These are phyloP conservation scores for Camillea tinctor DNA, from an alignment of 2,329 filamentous ascomycete species.

Conservation along the genomic window DNA sequence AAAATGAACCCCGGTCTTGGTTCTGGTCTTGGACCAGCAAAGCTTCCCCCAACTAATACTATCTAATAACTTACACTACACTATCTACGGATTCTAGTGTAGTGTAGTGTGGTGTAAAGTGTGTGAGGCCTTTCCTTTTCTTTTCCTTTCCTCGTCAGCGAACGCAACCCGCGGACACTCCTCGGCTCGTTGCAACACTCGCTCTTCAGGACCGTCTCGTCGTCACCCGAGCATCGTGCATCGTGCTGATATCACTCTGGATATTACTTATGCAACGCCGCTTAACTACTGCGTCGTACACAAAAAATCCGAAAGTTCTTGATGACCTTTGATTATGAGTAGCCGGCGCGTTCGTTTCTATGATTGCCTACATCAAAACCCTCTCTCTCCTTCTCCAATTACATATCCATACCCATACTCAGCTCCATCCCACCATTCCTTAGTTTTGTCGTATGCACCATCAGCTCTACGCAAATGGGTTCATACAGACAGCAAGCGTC, in stretches of 20 bases:
- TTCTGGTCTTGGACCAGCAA: too few relatives aligned
- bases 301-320: background rate
- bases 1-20: background rate
- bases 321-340: background rate
- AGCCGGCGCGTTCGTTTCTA: too few relatives aligned
- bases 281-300: background rate
- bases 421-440: too few relatives aligned
- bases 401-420: background rate
- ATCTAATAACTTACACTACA: background rate
- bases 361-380: too few relatives aligned
- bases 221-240: background rate
- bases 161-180: background rate
- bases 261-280: background rate
- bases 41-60: background rate
- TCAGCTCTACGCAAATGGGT: too few relatives aligned
- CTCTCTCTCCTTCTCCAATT: background rate
- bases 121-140: background rate
- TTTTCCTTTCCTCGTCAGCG: background rate
- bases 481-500: too few relatives aligned
- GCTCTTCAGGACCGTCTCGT: background rate
- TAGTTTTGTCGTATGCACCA: too few relatives aligned
- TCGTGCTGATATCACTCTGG: background rate
- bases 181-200: background rate
- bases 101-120: background rate
- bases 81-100: background rate